Percentiles rank a stretch among this genome's conserved stretches.
Evolutionary conservation across 2,329 filamentous ascomycete genomes (phyloP).

Genomic region (Paecilomyces sp.): DNA sequence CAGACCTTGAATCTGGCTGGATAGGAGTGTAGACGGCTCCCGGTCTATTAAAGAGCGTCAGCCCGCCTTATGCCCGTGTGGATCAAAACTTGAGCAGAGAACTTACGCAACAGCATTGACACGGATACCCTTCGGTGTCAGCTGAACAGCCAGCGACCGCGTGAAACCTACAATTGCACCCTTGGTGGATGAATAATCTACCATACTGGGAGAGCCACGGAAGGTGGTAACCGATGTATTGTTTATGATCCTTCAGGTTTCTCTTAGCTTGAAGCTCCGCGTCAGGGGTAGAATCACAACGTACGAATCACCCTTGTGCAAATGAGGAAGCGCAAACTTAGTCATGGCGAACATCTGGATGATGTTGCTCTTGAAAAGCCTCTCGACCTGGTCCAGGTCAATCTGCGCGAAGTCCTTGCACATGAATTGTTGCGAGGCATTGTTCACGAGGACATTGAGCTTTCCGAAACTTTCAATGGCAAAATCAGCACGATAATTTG

Average conservation of each 20-base stretch:
- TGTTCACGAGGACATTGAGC: constrained; percentile 51
- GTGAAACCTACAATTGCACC: constrained; percentile 54
- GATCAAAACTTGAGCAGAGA: not conserved
- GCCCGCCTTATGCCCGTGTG: not conserved
- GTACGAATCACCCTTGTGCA: constrained; percentile 44
- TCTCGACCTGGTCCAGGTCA: constrained; percentile 48
- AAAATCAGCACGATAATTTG: not conserved
- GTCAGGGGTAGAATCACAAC: constrained; percentile 8
- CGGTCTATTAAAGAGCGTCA: constrained; percentile 13
- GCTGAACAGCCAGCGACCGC: constrained; percentile 44
- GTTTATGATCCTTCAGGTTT: constrained; percentile 46
- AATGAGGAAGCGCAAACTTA: constrained; percentile 50
- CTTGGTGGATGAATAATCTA: constrained; percentile 54
- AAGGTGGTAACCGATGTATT: constrained; percentile 49
- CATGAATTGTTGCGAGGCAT: constrained; percentile 51
- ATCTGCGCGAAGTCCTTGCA: constrained; percentile 48
- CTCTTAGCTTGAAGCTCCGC: not conserved
- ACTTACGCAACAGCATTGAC: constrained; percentile 42
- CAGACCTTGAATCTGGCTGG: constrained; percentile 26
- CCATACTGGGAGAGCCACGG: constrained; percentile 42
- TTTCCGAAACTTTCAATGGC: constrained; percentile 26
- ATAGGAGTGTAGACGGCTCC: constrained; percentile 28
- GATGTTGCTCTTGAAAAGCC: constrained; percentile 52
- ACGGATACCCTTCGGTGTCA: constrained; percentile 51
- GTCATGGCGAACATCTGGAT: constrained; percentile 54